Evolutionary conservation across 139 green algal species (phyloP).

Genomic region (Microglena sp.): DNA sequence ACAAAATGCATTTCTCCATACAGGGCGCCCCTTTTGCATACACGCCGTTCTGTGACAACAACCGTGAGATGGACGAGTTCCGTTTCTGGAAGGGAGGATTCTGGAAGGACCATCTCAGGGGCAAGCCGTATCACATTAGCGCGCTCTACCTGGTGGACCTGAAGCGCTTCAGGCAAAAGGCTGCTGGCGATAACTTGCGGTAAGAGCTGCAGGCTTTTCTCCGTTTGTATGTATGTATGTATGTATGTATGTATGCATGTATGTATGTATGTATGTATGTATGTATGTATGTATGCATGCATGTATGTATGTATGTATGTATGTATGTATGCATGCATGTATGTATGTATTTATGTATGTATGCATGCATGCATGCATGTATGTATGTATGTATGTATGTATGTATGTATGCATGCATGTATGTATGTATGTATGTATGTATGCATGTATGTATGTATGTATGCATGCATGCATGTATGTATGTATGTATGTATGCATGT

Average conservation of each 20-base stretch:
- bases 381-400: neutral
- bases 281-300: neutral
- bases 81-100: slow-evolving; percentile 98
- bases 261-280: neutral
- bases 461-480: too few species aligned
- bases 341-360: too few species aligned
- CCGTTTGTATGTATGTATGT: neutral
- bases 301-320: neutral
- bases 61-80: slow-evolving; percentile 93
- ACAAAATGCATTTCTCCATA: too few species aligned
- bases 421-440: neutral
- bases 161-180: slow-evolving; percentile 66
- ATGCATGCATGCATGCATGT: too few species aligned
- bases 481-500: too few species aligned
- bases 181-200: slow-evolving; percentile 58
- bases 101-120: slow-evolving; percentile 78
- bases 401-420: neutral
- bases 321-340: neutral
- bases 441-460: too few species aligned
- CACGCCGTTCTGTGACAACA: slow-evolving; percentile 98
- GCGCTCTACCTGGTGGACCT: slow-evolving; percentile 96
- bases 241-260: neutral
- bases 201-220: neutral
- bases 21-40: slow-evolving; percentile 86
- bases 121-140: slow-evolving; percentile 95